Base-by-base conservation (phyloP, 192 early-diverging fungal genomes). In the Pilobolus umbonatus region DNA sequence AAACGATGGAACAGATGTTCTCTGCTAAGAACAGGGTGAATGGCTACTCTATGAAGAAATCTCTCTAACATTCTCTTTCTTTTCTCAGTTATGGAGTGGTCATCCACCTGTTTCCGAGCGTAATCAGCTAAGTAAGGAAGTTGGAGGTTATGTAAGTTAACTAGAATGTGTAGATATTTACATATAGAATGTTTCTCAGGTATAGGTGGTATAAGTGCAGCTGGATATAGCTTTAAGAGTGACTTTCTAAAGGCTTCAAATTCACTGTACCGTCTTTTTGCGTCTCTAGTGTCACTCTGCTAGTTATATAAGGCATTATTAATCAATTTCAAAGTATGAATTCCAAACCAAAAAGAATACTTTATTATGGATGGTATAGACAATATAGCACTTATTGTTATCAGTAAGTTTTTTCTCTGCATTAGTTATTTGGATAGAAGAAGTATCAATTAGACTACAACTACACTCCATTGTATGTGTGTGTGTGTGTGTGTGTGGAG, bases 141-240 rank as follows among this genome's bases (percentile, higher is more conserved):
- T 3, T 11, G 25, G 21, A 40, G 14, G 4, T n/a, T 14, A 42
- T 21, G 3, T 5, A n/a, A n/a, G n/a, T n/a, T 15, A 28, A 48
- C 15, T 1, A 26, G 15, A 34, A 25, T 11, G n/a, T 39, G 24
- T 21, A 11, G 24, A 34, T 53, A 77, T 62, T 79, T 82, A 71
- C 85, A 76, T 36, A 98, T 69, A 21, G 89, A 84, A 77, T 98
- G 94, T 75, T 98, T 98, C 57, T 95, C 93, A 14, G 95, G 95
- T 57, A 98, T 94, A 17, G 95, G 94, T 4, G 94, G 93, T 14
- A 96, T 80, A 43, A 94, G 85, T 31, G 88, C 62, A 1, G 86
- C 89, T 6, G 93, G 93, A 65, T 96, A 90, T 60, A 92, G 75
- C 21, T 83, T 73, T 17, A 74, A 75, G 47, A 98, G 76, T 5